These are phyloP conservation scores for Asclepias syriaca DNA, from an alignment of 257 asterid genomes.

Conservation along the genomic window DNA sequence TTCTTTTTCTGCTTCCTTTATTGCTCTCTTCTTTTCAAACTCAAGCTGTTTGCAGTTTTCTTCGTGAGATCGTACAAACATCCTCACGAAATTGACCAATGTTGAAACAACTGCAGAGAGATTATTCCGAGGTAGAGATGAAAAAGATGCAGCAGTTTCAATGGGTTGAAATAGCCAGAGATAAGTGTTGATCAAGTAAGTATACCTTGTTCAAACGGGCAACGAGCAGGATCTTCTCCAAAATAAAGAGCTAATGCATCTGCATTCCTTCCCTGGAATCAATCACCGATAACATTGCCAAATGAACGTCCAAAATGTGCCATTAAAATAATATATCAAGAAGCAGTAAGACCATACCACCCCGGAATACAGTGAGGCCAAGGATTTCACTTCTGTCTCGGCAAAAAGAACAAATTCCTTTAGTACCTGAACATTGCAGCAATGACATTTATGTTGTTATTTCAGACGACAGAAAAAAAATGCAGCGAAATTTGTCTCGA, in stretches of 20 bases:
- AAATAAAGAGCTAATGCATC: constrained; percentile 82
- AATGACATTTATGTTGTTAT: background rate
- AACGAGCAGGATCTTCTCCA: constrained; percentile 81
- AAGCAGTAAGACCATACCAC: constrained; percentile 45
- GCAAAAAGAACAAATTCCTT: constrained; percentile 57
- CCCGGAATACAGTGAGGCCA: constrained; percentile 61
- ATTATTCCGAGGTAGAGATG: constrained; percentile 5
- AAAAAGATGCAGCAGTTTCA: background rate
- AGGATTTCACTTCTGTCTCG: constrained; percentile 69
- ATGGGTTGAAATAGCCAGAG: no score
- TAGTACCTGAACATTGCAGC: constrained; percentile 38
- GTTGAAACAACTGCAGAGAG: constrained; percentile 60
- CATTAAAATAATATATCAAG: background rate
- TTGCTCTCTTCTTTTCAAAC: constrained; percentile 63
- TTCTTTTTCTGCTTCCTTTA: constrained; percentile 46
- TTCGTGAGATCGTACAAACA: constrained; percentile 56
- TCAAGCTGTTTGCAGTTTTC: constrained; percentile 74
- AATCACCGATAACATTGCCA: background rate
- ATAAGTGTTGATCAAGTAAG: background rate
- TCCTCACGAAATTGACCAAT: constrained; percentile 61
- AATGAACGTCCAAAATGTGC: background rate
- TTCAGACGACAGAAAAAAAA: background rate
- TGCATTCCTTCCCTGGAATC: constrained; percentile 69
- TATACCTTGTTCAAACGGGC: constrained; percentile 92
- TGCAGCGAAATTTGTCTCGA: background rate